Percentiles rank a stretch among this genome's conserved stretches.
Evolutionary conservation across 116 monocot species (phyloP).

Genomic region (Iris pallida): DNA sequence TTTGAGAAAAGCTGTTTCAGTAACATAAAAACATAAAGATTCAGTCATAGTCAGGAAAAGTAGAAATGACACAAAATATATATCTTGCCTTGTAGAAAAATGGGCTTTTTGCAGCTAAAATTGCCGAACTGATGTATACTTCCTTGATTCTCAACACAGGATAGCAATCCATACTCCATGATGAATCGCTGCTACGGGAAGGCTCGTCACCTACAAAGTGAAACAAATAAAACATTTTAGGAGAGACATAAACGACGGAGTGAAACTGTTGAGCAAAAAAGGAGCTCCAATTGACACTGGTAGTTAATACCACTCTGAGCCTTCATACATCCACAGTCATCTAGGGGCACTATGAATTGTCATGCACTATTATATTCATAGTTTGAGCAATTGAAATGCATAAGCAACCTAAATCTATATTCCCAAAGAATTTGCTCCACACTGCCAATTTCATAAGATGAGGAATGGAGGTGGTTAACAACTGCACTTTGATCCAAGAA

Average conservation of each 20-base stretch:
- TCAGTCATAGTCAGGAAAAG: not conserved
- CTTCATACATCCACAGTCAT: too few species aligned
- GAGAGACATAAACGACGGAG: not conserved
- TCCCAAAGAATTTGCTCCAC: too few species aligned
- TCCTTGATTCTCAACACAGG: constrained; percentile 49
- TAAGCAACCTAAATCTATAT: too few species aligned
- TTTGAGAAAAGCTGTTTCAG: constrained; percentile 85
- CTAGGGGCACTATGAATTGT: too few species aligned
- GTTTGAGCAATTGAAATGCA: too few species aligned
- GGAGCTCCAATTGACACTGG: not conserved
- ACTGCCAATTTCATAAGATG: too few species aligned
- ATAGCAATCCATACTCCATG: constrained; percentile 51
- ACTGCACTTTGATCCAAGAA: too few species aligned
- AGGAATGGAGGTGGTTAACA: too few species aligned
- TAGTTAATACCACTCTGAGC: too few species aligned
- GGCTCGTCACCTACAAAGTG: constrained; percentile 45
- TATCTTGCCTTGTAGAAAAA: constrained; percentile 80
- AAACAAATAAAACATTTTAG: not conserved
- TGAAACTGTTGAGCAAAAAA: not conserved
- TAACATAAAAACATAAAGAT: not conserved
- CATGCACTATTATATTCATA: too few species aligned
- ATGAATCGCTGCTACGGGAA: constrained; percentile 40
- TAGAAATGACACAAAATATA: not conserved
- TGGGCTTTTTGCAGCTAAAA: constrained; percentile 89
- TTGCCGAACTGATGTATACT: constrained; percentile 74